These are phyloP conservation scores for Peronosclerospora sorghi DNA, from an alignment of 352 stramenopile species.

Conservation along the genomic window DNA sequence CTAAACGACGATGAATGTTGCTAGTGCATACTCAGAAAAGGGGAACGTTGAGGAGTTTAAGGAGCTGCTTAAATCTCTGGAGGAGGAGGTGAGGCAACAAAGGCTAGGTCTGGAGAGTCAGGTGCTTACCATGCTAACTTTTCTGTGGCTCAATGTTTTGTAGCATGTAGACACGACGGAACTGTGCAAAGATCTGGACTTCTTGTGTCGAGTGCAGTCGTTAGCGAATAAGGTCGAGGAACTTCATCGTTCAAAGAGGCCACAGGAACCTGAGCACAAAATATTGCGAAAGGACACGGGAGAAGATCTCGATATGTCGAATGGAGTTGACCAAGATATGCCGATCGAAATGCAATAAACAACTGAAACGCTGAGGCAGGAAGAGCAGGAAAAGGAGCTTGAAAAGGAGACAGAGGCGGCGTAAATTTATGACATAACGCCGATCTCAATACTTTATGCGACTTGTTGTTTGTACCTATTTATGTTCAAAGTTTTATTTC, in stretches of 20 bases:
- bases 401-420: background rate
- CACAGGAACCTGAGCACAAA: slow-evolving; percentile 20
- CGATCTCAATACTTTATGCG: too few species aligned
- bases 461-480: too few species aligned
- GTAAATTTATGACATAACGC: background rate
- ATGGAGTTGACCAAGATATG: slow-evolving; percentile 2
- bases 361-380: slow-evolving; percentile 1
- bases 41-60: background rate
- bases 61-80: background rate
- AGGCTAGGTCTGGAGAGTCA: background rate
- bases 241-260: slow-evolving; percentile 13
- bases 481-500: too few species aligned
- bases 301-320: slow-evolving; percentile 4
- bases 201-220: slow-evolving; percentile 46
- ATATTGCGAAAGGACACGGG: slow-evolving; percentile 13
- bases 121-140: background rate
- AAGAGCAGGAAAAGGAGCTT: slow-evolving; percentile 3
- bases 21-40: background rate
- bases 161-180: slow-evolving; percentile 41
- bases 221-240: slow-evolving; percentile 36
- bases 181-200: slow-evolving; percentile 38
- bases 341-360: slow-evolving; percentile 1
- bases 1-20: background rate
- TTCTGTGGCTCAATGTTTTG: slow-evolving; percentile 1
- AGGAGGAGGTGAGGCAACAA: background rate